A percentile compares a stretch with the other conserved stretches of the same genome.
Evolutionary conservation across 2,329 filamentous ascomycete genomes (phyloP).

Genomic region (Claviceps sorghi): DNA sequence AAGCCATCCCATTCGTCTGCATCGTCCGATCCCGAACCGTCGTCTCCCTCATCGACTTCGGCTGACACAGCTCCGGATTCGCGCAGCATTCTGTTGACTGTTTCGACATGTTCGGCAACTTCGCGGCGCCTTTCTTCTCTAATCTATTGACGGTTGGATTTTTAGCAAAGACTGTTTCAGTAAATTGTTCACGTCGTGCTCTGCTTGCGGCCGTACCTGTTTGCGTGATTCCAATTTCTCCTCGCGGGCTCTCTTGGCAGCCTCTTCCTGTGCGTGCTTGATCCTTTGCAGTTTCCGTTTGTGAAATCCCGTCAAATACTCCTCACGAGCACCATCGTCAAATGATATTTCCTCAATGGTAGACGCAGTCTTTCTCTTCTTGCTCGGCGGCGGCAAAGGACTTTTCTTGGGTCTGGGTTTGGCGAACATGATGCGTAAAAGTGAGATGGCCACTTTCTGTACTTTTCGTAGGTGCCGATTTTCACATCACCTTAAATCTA

Average conservation of each 20-base stretch:
- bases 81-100: slow-evolving; percentile 56
- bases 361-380: slow-evolving; percentile 48
- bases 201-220: slow-evolving; percentile 43
- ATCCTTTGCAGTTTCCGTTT: slow-evolving; percentile 81
- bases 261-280: slow-evolving; percentile 72
- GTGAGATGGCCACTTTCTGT: neutral
- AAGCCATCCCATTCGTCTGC: slow-evolving; percentile 53
- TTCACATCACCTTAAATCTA: neutral
- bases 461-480: neutral
- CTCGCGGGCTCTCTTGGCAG: slow-evolving; percentile 59
- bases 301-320: slow-evolving; percentile 91
- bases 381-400: slow-evolving; percentile 42
- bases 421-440: slow-evolving; percentile 30
- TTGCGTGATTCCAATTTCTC: slow-evolving; percentile 62
- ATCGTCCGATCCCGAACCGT: slow-evolving; percentile 21
- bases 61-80: slow-evolving; percentile 36
- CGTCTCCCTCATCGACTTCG: slow-evolving; percentile 23
- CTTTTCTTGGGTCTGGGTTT: slow-evolving; percentile 45
- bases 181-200: neutral
- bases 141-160: slow-evolving; percentile 36
- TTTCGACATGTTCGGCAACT: slow-evolving; percentile 66
- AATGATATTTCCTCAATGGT: slow-evolving; percentile 71
- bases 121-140: slow-evolving; percentile 71
- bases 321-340: slow-evolving; percentile 61
- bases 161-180: neutral